These are phyloP conservation scores for Huntiella savannae DNA, from an alignment of 2,329 filamentous ascomycete genomes.

Conservation along the genomic window DNA sequence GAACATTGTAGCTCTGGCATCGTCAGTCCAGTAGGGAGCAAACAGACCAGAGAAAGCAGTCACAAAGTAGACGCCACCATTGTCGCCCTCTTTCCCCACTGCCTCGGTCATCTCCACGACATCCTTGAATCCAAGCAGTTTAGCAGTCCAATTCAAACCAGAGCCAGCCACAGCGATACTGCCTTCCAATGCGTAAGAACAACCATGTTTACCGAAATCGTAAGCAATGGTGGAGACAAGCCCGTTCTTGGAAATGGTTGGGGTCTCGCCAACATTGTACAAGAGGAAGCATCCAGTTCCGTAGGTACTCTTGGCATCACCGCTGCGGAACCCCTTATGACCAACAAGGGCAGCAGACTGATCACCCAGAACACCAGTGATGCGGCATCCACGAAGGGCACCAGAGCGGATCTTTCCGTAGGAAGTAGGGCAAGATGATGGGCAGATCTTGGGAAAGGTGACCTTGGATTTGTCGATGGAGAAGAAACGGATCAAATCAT, in stretches of 20 bases:
- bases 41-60: constrained; percentile 84
- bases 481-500: constrained; percentile 61
- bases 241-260: constrained; percentile 68
- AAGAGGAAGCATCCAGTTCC: constrained; percentile 79
- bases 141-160: constrained; percentile 54
- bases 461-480: constrained; percentile 49
- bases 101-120: constrained; percentile 30
- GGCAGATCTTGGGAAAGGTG: constrained; percentile 62
- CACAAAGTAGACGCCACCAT: constrained; percentile 69
- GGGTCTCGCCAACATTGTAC: constrained; percentile 71
- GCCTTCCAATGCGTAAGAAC: constrained; percentile 65
- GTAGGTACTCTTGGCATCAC: constrained; percentile 79
- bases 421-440: constrained; percentile 53
- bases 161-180: constrained; percentile 69
- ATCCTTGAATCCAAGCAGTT: constrained; percentile 38
- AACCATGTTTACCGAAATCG: constrained; percentile 43
- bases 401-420: constrained; percentile 52
- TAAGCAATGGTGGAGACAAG: constrained; percentile 76
- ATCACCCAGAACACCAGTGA: constrained; percentile 73
- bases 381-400: constrained; percentile 47
- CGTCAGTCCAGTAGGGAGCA: constrained; percentile 88
- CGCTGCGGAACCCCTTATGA: constrained; percentile 65
- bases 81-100: constrained; percentile 40
- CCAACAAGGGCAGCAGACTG: constrained; percentile 75
- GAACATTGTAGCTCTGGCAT: constrained; percentile 74